Percentiles rank a stretch among this genome's conserved stretches.
Conservation (phyloP, 371 early-diverging fungal genomes). For the Coemansia sp. region DNA sequence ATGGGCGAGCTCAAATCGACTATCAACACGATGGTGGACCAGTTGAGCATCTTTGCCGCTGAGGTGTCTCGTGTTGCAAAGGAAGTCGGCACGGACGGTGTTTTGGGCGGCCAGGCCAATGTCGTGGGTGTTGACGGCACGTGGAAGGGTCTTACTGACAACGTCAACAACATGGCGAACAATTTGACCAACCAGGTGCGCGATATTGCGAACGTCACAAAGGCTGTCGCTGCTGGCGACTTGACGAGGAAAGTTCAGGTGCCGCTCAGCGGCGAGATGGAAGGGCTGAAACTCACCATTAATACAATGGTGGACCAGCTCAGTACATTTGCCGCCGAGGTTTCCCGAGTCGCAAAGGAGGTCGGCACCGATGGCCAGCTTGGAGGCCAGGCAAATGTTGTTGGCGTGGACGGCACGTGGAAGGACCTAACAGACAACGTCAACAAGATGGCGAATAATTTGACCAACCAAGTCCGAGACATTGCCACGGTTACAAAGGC, state of each 20-base stretch:
- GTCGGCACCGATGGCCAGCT: not conserved
- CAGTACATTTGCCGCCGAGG: too few species aligned
- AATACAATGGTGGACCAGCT: too few species aligned
- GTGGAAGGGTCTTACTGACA: too few species aligned
- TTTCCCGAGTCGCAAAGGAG: too few species aligned
- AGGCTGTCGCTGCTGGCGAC: too few species aligned
- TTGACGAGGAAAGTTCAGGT: too few species aligned
- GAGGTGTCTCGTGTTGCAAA: conserved; percentile 55
- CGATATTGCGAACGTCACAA: too few species aligned
- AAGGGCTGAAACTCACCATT: too few species aligned
- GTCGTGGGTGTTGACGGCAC: too few species aligned
- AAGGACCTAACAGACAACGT: conserved; percentile 55
- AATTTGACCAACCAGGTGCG: too few species aligned
- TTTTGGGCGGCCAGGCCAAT: not conserved
- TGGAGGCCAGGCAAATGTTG: conserved; percentile 34
- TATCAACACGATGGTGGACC: conserved; percentile 65
- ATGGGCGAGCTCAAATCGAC: conserved; percentile 65
- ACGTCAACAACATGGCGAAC: too few species aligned
- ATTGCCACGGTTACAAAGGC: conserved; percentile 51
- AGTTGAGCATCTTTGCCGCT: conserved; percentile 54
- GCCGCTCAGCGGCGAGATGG: too few species aligned
- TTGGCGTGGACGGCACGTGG: conserved; percentile 59
- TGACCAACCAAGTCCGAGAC: conserved; percentile 48
- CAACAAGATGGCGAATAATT: conserved; percentile 2
- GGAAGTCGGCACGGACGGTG: conserved; percentile 53